A percentile compares a stretch with the other conserved stretches of the same genome.
Conservation (phyloP, 2,329 filamentous ascomycete species). For the Xylaria multiplex region DNA sequence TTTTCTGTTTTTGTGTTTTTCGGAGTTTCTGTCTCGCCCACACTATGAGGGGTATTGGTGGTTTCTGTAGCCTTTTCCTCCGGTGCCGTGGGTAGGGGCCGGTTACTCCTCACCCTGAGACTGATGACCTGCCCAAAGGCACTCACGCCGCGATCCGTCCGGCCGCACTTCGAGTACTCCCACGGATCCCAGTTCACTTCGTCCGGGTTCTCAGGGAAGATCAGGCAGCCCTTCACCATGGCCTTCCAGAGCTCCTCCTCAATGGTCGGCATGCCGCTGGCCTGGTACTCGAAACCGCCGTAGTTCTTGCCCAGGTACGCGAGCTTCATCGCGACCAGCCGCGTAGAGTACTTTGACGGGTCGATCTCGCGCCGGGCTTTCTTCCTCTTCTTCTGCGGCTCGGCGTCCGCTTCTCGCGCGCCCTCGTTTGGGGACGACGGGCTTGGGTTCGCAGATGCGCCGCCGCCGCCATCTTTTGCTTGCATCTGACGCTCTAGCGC, state of each 20-base stretch:
- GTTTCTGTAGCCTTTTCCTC: conserved; percentile 23
- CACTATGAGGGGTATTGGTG: conserved; percentile 9
- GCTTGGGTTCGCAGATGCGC: background rate
- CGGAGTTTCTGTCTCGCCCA: conserved; percentile 12
- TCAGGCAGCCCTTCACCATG: conserved; percentile 81
- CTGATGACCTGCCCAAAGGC: conserved; percentile 96
- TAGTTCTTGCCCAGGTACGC: conserved; percentile 93
- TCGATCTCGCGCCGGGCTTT: conserved; percentile 69
- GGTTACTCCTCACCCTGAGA: conserved; percentile 81
- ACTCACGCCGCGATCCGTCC: conserved; percentile 92
- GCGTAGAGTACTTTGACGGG: conserved; percentile 80
- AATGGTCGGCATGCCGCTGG: conserved; percentile 80
- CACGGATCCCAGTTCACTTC: conserved; percentile 82
- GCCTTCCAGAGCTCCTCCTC: conserved; percentile 96
- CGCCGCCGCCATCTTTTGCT: conserved; percentile 19
- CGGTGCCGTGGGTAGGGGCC: conserved; percentile 62
- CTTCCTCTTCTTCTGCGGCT: conserved; percentile 53
- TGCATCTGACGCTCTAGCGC: conserved; percentile 69
- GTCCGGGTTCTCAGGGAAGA: conserved; percentile 73
- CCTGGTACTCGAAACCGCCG: conserved; percentile 91
- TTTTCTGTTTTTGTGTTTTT: conserved; percentile 28
- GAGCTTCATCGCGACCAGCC: conserved; percentile 89
- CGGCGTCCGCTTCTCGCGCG: conserved; percentile 51
- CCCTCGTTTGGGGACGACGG: background rate
- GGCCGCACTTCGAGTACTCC: conserved; percentile 94